A percentile compares a stretch with the other conserved stretches of the same genome.
These are phyloP conservation scores for Thyridium curvatum DNA, from an alignment of 2,329 filamentous ascomycete genomes.

Conservation along the genomic window DNA sequence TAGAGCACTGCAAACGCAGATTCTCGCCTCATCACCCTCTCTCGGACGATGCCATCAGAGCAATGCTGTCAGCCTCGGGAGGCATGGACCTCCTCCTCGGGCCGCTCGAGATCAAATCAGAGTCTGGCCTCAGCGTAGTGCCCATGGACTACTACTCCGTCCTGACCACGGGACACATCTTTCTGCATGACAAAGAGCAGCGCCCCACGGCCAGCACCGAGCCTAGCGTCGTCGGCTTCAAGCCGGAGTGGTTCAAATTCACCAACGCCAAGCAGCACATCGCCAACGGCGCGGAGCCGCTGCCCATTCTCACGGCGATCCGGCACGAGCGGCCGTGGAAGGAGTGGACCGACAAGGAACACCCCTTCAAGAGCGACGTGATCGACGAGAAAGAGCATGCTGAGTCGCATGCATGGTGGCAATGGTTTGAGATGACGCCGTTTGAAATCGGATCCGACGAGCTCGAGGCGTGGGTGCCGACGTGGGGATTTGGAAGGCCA, in stretches of 20 bases:
- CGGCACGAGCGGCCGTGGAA: slow-evolving; percentile 7
- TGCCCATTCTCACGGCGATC: slow-evolving; percentile 5
- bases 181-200: slow-evolving; percentile 3
- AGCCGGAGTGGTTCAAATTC: slow-evolving; percentile 4
- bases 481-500: slow-evolving; percentile 5
- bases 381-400: slow-evolving; percentile 1
- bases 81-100: slow-evolving; percentile 3
- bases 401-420: slow-evolving; percentile 4
- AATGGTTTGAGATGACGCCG: slow-evolving; percentile 4
- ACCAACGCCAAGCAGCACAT: slow-evolving; percentile 3
- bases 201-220: not conserved
- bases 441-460: slow-evolving; percentile 5
- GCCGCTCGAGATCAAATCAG: slow-evolving; percentile 3
- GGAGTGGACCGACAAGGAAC: slow-evolving; percentile 4
- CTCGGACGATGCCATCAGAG: slow-evolving; percentile 3
- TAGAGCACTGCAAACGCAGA: slow-evolving; percentile 4
- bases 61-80: slow-evolving; percentile 1
- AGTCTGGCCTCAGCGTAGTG: slow-evolving; percentile 2
- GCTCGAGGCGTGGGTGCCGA: slow-evolving; percentile 4
- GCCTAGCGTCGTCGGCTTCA: slow-evolving; percentile 1
- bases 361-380: slow-evolving; percentile 2
- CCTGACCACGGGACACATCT: slow-evolving; percentile 3
- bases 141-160: slow-evolving; percentile 6
- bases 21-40: slow-evolving; percentile 5
- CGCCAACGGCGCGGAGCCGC: slow-evolving; percentile 1